Evolutionary conservation across 768 basidiomycete species (phyloP).

Genomic region (Lepiota brunneoincarnata): DNA sequence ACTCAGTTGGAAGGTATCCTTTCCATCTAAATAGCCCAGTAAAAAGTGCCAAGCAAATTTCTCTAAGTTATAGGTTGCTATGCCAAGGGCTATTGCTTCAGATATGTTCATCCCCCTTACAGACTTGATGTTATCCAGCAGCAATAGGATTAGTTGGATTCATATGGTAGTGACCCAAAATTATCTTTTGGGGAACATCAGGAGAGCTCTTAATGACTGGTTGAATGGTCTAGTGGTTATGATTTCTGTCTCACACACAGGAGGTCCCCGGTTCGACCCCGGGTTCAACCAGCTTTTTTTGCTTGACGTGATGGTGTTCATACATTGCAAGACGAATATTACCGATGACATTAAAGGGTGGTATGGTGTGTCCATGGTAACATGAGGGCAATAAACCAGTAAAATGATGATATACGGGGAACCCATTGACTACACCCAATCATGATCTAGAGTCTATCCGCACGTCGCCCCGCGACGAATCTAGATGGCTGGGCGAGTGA

Average conservation of each 20-base stretch:
- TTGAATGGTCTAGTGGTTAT: constrained; percentile 56
- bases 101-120: too few species aligned
- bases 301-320: not conserved
- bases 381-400: not conserved
- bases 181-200: too few species aligned
- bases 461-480: constrained; percentile 35
- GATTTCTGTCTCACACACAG: constrained; percentile 41
- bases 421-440: not conserved
- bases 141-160: too few species aligned
- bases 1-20: too few species aligned
- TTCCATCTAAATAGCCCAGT: too few species aligned
- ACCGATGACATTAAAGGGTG: constrained; percentile 4
- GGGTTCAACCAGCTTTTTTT: constrained; percentile 36
- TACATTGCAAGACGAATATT: not conserved
- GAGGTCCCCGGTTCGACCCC: constrained; percentile 39
- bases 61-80: too few species aligned
- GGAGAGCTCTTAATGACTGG: constrained; percentile 20
- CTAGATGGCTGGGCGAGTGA: constrained; percentile 42
- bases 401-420: constrained; percentile 1
- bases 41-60: too few species aligned
- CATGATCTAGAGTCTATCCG: constrained; percentile 28
- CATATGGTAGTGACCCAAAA: too few species aligned
- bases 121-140: too few species aligned
- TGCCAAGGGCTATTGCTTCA: too few species aligned
- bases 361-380: not conserved